phyloP scores from a whole-genome alignment of 2,329 filamentous ascomycete species.

The Hypoxylon sp. region DNA sequence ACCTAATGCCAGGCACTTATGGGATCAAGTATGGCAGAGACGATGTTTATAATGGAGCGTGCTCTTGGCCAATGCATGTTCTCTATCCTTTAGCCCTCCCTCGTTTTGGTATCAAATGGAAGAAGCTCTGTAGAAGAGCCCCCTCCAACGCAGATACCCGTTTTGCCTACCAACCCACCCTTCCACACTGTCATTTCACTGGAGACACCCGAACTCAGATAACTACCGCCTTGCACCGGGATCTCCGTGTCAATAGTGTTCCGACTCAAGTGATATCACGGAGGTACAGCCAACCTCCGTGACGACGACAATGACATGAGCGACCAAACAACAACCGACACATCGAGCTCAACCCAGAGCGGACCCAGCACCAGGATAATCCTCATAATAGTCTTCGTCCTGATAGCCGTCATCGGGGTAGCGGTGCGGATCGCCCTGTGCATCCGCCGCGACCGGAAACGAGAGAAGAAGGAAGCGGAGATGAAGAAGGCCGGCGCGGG shows the following conservation, averaged over 20 bases:
- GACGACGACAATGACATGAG: neutral
- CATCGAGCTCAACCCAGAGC: neutral
- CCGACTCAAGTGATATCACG: neutral
- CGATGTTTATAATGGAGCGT: neutral
- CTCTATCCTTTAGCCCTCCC: neutral
- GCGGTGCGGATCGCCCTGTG: neutral
- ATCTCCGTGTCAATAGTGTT: neutral
- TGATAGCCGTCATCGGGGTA: neutral
- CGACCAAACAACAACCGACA: neutral
- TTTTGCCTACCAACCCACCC: neutral
- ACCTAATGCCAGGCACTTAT: neutral
- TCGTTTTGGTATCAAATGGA: neutral
- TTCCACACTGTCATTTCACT: neutral
- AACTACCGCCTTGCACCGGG: neutral
- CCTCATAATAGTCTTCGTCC: neutral
- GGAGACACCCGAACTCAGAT: neutral
- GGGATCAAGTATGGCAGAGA: neutral
- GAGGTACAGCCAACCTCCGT: neutral
- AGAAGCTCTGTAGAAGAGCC: neutral
- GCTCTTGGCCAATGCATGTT: neutral
- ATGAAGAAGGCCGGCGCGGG: neutral
- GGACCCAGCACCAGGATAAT: neutral
- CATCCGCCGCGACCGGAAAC: neutral
- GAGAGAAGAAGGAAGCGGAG: neutral
- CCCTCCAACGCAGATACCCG: neutral